Percentiles rank a stretch among this genome's conserved stretches.
Conservation (phyloP, 305 asterid genomes). For the Solanum hybrid region DNA sequence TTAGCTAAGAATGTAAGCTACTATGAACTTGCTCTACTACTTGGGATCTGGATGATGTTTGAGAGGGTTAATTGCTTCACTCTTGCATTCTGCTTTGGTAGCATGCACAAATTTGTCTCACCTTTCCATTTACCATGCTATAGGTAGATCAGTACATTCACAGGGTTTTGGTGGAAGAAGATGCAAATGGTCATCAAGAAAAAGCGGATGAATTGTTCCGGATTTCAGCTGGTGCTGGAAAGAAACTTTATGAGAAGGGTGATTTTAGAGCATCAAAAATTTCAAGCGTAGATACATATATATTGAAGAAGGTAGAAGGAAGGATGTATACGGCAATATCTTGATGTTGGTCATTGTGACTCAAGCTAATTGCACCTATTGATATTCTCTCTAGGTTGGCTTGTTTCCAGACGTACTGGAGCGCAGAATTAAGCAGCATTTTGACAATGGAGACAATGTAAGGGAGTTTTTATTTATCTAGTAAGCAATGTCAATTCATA, state of each 20-base stretch:
- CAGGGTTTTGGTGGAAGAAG: conserved; percentile 89
- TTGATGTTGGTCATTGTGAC: conserved; percentile 15
- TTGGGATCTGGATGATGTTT: conserved; percentile 6
- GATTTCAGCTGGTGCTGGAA: conserved; percentile 44
- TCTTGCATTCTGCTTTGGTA: background rate
- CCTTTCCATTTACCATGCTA: conserved; percentile 14
- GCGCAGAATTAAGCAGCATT: conserved; percentile 69
- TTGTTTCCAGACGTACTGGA: conserved; percentile 87
- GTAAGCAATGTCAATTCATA: conserved; percentile 17
- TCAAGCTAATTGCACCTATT: background rate
- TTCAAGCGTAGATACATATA: conserved; percentile 57
- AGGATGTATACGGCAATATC: background rate
- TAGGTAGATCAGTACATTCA: conserved; percentile 90
- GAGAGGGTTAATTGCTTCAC: conserved; percentile 1
- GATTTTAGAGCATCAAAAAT: conserved; percentile 66
- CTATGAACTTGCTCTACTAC: conserved; percentile 11
- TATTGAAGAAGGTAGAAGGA: conserved; percentile 58
- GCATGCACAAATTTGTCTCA: background rate
- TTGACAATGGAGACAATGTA: conserved; percentile 84
- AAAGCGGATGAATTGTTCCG: conserved; percentile 46
- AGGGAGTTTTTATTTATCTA: conserved; percentile 22
- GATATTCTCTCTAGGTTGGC: conserved; percentile 51
- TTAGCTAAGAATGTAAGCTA: conserved; percentile 74
- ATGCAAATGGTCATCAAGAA: conserved; percentile 40
- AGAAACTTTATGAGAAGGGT: conserved; percentile 64